Evolutionary conservation across 1,284 basidiomycete species (phyloP), one percentile per base, ranked within the genome.

Genomic region (Rhodotorula mucilaginosa): DNA sequence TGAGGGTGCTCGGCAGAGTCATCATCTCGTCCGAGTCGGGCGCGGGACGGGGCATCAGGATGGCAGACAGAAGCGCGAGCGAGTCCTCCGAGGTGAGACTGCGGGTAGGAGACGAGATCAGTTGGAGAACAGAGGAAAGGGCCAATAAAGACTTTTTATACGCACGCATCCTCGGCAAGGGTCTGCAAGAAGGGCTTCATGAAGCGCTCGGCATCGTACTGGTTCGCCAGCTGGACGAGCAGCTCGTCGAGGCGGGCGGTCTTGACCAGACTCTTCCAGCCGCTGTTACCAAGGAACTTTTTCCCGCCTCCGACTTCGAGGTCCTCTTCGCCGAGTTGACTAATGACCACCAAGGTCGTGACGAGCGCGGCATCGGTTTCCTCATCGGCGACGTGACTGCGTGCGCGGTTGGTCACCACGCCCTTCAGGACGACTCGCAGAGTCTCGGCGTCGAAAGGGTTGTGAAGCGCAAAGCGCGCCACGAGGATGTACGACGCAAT

Each of bases 401-500:
- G 69, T 23, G 71, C 71, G n/a, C 68, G 52, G 64, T 73, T 73
- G 57, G 82, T 80, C 16, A 87, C 77, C 82, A 91, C 86, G 23
- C 85, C 79, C 52, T 80, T 80, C 26, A 91, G 73, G 39, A 92
- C 85, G 10, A 84, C 83, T 65, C 86, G 86, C 63, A 90, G 73
- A 1, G 88, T 89, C 34, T 85, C 78, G 0, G 85, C 76, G 2
- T 86, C 83, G 47, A 93, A 78, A 21, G 83, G 82, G 60, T 85
- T 86, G 80, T 87, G 88, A 70, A 87, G 87, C 0, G 89, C 87
- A 29, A 92, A 83, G 0, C 87, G 84, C 0, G 87, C 85, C 1
- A 92, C 82, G 10, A 92, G 83, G 70, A 92, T 84, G 74, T 88
- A 90, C 72, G 86, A 87, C 61, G 88, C 89, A n/a, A 74, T 63